Evolutionary conservation across 148 eudicot genomes (phyloP).

Genomic region (Gaultheria prostrata): DNA sequence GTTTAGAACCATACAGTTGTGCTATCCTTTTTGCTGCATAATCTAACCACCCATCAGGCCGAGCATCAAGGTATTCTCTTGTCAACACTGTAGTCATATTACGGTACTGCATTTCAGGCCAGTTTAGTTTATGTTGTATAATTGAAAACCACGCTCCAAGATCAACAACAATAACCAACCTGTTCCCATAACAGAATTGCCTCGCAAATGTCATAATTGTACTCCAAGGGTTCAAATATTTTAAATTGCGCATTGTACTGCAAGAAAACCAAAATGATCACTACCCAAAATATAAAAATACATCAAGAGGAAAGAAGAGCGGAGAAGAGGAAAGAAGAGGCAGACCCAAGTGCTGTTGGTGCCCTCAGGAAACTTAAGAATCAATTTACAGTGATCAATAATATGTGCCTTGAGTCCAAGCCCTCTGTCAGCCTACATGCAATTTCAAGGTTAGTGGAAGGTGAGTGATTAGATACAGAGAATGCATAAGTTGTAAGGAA

Average conservation of each 20-base stretch:
- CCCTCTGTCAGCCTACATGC: conserved; percentile 82
- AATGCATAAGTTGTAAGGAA: neutral
- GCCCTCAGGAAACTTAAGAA: conserved; percentile 82
- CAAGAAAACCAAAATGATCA: conserved; percentile 17
- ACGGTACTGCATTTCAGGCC: conserved; percentile 84
- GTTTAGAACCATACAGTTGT: conserved; percentile 57
- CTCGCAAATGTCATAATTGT: conserved; percentile 82
- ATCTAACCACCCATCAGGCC: conserved; percentile 96
- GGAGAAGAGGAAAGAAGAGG: conserved; percentile 14
- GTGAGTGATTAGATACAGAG: neutral
- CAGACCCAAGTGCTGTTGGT: conserved; percentile 97
- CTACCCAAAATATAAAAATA: neutral
- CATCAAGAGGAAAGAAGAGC: conserved; percentile 4
- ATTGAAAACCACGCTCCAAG: neutral
- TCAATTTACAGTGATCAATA: conserved; percentile 86
- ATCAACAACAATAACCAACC: conserved; percentile 35
- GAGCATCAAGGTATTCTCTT: conserved; percentile 92
- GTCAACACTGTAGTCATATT: conserved; percentile 98
- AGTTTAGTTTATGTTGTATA: conserved; percentile 20
- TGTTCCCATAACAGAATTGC: conserved; percentile 94
- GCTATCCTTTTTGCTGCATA: conserved; percentile 97
- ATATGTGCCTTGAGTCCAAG: conserved; percentile 88
- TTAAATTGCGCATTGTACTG: conserved; percentile 89
- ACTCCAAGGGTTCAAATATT: conserved; percentile 82
- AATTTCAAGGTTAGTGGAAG: conserved; percentile 15